Base-by-base conservation (phyloP, 139 green algal species). In the Volvox africanus region DNA sequence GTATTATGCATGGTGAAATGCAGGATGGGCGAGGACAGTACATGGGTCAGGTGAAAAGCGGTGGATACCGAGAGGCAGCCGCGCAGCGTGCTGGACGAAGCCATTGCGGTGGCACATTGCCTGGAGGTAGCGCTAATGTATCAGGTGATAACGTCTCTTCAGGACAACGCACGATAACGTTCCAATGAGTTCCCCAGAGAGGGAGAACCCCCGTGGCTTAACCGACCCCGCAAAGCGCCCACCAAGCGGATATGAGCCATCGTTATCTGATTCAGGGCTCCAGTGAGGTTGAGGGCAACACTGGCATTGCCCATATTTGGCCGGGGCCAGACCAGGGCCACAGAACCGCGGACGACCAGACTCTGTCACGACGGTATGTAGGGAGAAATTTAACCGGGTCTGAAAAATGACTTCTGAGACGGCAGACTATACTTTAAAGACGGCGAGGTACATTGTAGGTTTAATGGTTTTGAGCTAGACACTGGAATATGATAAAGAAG, bases 181-280 rank as follows among this genome's bases (percentile, higher is more conserved):
- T 9, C 21, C 2, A 28, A 73, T 6, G 9, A 3, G 5, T 24
- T 24, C 21, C 24, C 21, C 12, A 73, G 11, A 2, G 11, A 12
- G 65, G 24, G 65, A 12, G 11, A 24, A 12, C 2, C 65, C 65
- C 24, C 21, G 21, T 2, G 6, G 11, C 65, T 28, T 28, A 28
- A 9, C 65, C 65, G 65, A 28, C 24, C 65, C 65, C 21, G 21
- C 11, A 6, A 11, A 9, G 65, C 21, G 18, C 80, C 36, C 28
- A 87, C 81, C 61, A 33, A 2, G 61, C 61, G 30, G 32, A 87
- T 78, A 62, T 87, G 81, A 17, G 61, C 81, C 81, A 77, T 77
- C 0, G 81, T 87, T n/a, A 87, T 67, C 1, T 44, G 33, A 20
- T 61, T 19, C 81, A 87, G 84, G 50, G 30, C n/a, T 20, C 81